phyloP scores from a whole-genome alignment of 495 filamentous ascomycete genomes.

The Wilcoxina mikolae region DNA sequence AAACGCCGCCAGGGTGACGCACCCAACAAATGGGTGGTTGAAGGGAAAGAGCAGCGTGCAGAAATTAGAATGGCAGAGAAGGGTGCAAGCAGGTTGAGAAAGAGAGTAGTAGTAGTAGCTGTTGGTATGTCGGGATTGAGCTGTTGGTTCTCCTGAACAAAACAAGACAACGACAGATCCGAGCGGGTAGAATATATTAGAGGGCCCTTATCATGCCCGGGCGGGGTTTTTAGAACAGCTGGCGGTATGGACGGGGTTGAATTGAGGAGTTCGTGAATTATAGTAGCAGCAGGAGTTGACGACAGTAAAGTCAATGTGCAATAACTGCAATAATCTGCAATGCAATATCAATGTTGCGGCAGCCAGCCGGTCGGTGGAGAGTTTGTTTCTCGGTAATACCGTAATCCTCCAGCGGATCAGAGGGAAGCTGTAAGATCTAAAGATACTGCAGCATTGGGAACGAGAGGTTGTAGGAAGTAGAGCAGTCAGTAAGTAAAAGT shows the following conservation, averaged over 20 bases:
- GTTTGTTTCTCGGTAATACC: slow-evolving; percentile 2
- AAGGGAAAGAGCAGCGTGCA: neutral
- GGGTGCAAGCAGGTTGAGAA: neutral
- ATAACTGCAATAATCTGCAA: neutral
- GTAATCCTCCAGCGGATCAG: slow-evolving; percentile 3
- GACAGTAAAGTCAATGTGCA: neutral
- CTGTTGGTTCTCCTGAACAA: neutral
- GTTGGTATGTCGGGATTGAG: neutral
- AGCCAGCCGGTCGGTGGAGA: neutral
- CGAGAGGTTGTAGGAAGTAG: neutral
- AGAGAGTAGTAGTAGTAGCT: neutral
- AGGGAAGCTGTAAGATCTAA: neutral
- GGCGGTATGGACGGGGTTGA: neutral
- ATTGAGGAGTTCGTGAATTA: neutral
- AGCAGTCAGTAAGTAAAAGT: no score
- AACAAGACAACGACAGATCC: neutral
- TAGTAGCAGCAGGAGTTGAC: neutral
- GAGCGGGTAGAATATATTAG: slow-evolving; percentile 1
- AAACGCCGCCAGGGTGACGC: neutral
- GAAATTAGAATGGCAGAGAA: neutral
- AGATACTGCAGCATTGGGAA: neutral
- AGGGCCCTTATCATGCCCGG: neutral
- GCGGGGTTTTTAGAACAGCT: neutral
- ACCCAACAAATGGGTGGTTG: neutral
- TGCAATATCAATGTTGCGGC: neutral